phyloP scores from a whole-genome alignment of 192 early-diverging fungal species.

The Podila verticillata region DNA sequence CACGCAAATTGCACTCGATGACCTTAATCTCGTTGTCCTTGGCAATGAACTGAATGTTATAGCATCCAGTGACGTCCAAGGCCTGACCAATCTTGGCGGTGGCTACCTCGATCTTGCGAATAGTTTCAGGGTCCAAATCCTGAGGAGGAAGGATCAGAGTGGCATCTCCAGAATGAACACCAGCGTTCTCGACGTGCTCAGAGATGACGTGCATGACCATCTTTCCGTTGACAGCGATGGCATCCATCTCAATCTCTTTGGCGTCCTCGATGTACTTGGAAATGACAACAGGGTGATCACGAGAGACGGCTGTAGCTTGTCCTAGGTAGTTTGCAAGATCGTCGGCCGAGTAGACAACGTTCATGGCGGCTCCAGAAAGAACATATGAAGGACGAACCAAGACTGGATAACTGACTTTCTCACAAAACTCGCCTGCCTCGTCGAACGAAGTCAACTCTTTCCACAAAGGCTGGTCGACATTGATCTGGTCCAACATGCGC shows the following conservation, averaged over 20 bases:
- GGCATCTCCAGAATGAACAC: slow-evolving; percentile 98
- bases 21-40: slow-evolving; percentile 99
- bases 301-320: slow-evolving; percentile 91
- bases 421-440: slow-evolving; percentile 89
- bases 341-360: slow-evolving; percentile 85
- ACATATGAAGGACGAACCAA: slow-evolving; percentile 98
- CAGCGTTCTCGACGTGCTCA: slow-evolving; percentile 99
- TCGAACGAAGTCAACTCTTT: slow-evolving; percentile 91
- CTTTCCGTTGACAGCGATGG: slow-evolving; percentile 93
- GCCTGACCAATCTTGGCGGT: slow-evolving; percentile 93
- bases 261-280: slow-evolving; percentile 98
- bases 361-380: slow-evolving; percentile 98
- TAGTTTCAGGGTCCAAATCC: slow-evolving; percentile 94
- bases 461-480: slow-evolving; percentile 98
- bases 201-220: slow-evolving; percentile 94
- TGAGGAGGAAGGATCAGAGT: slow-evolving; percentile 95
- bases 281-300: slow-evolving; percentile 96
- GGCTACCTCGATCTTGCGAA: slow-evolving; percentile 90
- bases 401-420: slow-evolving; percentile 92
- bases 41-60: slow-evolving; percentile 99
- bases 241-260: slow-evolving; percentile 99
- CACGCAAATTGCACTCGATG: slow-evolving; percentile 98
- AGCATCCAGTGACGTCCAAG: slow-evolving; percentile 96
- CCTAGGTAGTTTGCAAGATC: slow-evolving; percentile 88
- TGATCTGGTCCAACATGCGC: slow-evolving; percentile 94